phyloP scores from a whole-genome alignment of 2,329 filamentous ascomycete species.

The Verticillium nonalfalfae region DNA sequence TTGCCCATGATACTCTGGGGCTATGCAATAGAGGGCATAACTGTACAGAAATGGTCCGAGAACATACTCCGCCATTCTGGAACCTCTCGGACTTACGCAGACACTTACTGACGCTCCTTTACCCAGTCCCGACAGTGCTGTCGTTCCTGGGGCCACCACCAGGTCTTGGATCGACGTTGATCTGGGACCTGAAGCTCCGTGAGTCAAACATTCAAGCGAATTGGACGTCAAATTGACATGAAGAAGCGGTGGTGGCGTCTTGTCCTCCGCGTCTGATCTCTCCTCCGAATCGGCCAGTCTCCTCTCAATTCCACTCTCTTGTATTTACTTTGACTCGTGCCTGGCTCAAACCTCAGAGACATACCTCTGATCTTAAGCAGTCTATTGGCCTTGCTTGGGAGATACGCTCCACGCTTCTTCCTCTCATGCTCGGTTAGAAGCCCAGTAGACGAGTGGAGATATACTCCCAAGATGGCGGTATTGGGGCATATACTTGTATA shows the following conservation, averaged over 20 bases:
- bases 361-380: slow-evolving; percentile 7
- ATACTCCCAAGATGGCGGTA: slow-evolving; percentile 17
- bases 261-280: slow-evolving; percentile 4
- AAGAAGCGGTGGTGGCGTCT: slow-evolving; percentile 10
- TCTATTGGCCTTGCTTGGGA: slow-evolving; percentile 15
- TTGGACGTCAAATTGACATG: not conserved
- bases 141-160: not conserved
- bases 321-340: slow-evolving; percentile 1
- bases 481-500: slow-evolving; percentile 17
- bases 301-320: slow-evolving; percentile 13
- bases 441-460: slow-evolving; percentile 20
- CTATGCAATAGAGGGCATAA: slow-evolving; percentile 4
- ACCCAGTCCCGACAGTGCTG: not conserved
- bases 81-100: slow-evolving; percentile 5
- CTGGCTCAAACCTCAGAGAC: slow-evolving; percentile 13
- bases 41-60: slow-evolving; percentile 1
- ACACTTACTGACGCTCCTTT: slow-evolving; percentile 2
- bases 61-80: slow-evolving; percentile 2
- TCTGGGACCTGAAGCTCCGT: slow-evolving; percentile 3
- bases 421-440: slow-evolving; percentile 10
- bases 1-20: slow-evolving; percentile 4
- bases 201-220: not conserved
- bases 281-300: slow-evolving; percentile 10
- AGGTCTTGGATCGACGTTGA: not conserved
- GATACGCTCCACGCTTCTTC: slow-evolving; percentile 10